A percentile compares a stretch with the other conserved stretches of the same genome.
Evolutionary conservation across 192 early-diverging fungal genomes (phyloP).

Genomic region (Backusella mclennaniae): DNA sequence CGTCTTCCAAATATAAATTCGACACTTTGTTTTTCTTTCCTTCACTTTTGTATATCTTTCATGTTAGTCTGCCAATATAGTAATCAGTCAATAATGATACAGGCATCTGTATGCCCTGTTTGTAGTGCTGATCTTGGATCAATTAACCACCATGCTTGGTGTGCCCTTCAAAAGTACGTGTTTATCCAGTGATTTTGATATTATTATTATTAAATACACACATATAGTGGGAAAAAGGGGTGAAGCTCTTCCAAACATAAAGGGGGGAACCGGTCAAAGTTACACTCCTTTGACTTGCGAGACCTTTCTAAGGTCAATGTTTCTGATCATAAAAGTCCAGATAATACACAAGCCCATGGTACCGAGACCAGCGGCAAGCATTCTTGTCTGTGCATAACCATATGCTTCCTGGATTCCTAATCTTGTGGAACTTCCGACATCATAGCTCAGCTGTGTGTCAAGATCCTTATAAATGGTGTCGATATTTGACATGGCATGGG

Average conservation of each 20-base stretch:
- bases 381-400: slow-evolving; percentile 6
- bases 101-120: neutral
- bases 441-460: slow-evolving; percentile 8
- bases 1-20: neutral
- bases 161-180: neutral
- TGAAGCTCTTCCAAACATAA: neutral
- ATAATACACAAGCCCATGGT: neutral
- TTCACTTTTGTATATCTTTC: neutral
- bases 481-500: neutral
- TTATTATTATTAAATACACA: neutral
- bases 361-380: neutral
- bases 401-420: slow-evolving; percentile 4
- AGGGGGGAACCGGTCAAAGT: neutral
- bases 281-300: neutral
- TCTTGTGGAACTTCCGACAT: neutral
- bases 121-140: neutral
- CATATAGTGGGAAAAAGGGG: neutral
- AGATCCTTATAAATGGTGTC: neutral
- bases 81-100: neutral
- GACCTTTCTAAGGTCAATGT: neutral
- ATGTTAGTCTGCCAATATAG: neutral
- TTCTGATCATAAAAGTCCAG: neutral
- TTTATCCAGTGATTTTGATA: neutral
- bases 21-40: neutral
- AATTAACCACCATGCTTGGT: slow-evolving; percentile 2